Conservation (phyloP, 306 rosid species). For the Neltuma alba region DNA sequence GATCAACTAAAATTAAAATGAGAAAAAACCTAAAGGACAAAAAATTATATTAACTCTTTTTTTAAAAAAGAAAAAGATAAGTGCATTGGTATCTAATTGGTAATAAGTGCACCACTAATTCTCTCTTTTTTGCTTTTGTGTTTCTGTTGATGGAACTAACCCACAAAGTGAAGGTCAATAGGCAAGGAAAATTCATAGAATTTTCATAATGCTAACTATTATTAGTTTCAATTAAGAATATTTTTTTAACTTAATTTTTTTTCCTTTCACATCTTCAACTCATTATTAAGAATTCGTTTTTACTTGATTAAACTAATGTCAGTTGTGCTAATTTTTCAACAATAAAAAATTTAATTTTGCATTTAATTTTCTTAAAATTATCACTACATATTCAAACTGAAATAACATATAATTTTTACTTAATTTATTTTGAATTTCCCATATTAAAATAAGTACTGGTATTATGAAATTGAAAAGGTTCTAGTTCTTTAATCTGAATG, state of each 20-base stretch:
- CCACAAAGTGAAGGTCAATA: constrained; percentile 13
- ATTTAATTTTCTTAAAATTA: too few species aligned
- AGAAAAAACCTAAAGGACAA: too few species aligned
- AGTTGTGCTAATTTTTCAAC: background rate
- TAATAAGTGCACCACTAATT: constrained; percentile 19
- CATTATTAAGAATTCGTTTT: background rate
- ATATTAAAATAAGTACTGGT: background rate
- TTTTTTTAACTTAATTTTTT: background rate
- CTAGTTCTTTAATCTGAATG: too few species aligned
- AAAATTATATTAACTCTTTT: too few species aligned
- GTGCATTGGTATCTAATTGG: background rate
- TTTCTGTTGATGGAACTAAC: constrained; percentile 30
- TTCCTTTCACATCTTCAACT: background rate
- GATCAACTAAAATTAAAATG: too few species aligned
- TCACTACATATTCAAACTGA: background rate
- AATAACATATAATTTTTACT: background rate
- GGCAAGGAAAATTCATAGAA: constrained; percentile 20
- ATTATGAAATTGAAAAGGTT: too few species aligned
- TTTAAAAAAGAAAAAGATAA: background rate
- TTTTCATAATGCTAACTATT: constrained; percentile 12
- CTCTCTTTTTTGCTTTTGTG: background rate
- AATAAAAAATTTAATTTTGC: too few species aligned
- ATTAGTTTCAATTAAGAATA: too few species aligned
- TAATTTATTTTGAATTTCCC: background rate
- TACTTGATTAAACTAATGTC: background rate